These are phyloP conservation scores for Daldinia grandis DNA, from an alignment of 495 filamentous ascomycete genomes.

Conservation along the genomic window DNA sequence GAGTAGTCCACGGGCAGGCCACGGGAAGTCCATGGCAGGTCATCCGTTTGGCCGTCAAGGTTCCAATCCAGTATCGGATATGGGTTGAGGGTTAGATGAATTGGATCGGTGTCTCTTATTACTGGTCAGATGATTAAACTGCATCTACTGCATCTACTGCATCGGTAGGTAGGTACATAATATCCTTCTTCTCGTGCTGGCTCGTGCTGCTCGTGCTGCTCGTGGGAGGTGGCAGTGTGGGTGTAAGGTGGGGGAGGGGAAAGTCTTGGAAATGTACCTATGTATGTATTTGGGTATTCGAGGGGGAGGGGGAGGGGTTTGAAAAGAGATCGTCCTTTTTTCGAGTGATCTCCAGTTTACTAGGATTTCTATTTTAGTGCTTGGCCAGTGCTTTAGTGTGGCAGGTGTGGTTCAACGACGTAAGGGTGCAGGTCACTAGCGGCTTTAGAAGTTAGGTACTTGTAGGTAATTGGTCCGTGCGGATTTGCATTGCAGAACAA, in stretches of 20 bases:
- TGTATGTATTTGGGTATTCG: constrained; percentile 7
- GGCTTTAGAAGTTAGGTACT: neutral
- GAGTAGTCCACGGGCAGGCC: constrained; percentile 5
- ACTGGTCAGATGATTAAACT: constrained; percentile 44
- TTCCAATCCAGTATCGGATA: constrained; percentile 31
- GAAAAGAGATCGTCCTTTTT: constrained; percentile 12
- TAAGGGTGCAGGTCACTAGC: constrained; percentile 33
- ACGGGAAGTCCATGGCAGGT: constrained; percentile 24
- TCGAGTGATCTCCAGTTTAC: constrained; percentile 13
- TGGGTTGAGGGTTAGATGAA: constrained; percentile 33
- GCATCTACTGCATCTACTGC: too few relatives aligned
- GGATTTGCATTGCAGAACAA: constrained; percentile 4
- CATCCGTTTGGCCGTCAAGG: constrained; percentile 41
- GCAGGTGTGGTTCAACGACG: constrained; percentile 35
- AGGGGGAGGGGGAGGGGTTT: constrained; percentile 33
- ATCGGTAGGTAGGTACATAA: neutral
- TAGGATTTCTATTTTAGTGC: constrained; percentile 39
- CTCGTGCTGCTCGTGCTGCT: neutral
- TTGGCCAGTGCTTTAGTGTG: constrained; percentile 12
- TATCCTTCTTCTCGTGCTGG: neutral
- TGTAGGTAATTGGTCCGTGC: constrained; percentile 24
- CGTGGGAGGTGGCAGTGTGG: constrained; percentile 6
- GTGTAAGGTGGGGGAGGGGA: constrained; percentile 7
- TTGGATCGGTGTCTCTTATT: constrained; percentile 31
- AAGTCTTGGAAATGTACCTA: constrained; percentile 10